Base-by-base conservation (phyloP, 2,329 filamentous ascomycete genomes). In the Tolypocladium pustulatum region DNA sequence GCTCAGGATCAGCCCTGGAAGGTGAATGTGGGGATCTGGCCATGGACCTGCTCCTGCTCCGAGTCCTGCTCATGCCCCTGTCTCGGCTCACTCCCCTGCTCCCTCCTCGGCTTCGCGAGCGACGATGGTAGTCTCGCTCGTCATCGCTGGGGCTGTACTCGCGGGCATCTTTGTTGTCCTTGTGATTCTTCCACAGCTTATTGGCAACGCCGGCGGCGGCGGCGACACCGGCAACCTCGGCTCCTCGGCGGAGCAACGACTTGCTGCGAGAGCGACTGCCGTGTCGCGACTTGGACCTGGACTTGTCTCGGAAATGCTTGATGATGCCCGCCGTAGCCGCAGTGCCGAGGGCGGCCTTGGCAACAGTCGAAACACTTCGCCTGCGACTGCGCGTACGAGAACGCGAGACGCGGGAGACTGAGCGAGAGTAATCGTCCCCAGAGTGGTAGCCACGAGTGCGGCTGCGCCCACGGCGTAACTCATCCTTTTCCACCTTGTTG, bases 141-240 rank as follows among this genome's bases (percentile, higher is more conserved):
- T 76, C 73, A 40, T 70, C 67, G 56, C 69, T 70, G 51, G 62
- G 63, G 43, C 63, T 65, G 36, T 64, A 63, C 12, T 72, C 67
- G 52, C 69, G 68, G 46, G 67, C 71, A 59, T 83, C 80, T 68
- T 84, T 81, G 77, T 84, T 86, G 13, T 84, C 80, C 70, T 83
- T 79, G 63, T 79, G 80, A 54, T 76, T 78, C 69, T 86, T 82
- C 71, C 83, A 86, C 27, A 86, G 66, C 68, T 84, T 85, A 65
- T 80, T 81, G 43, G 83, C 84, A 1, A 81, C 80, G 10, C 83
- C 83, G 54, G 81, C 83, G 27, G 81, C 82, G 5, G 85, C 74
- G 6, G 83, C 83, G 10, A 82, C 82, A 2, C 80, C 83, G 1
- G 80, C 81, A 59, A 87, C 81, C 69, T 85, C 81, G 20, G 83